A percentile compares a stretch with the other conserved stretches of the same genome.
Evolutionary conservation across 2,329 filamentous ascomycete species (phyloP).

Genomic region (Colletotrichum limetticola): DNA sequence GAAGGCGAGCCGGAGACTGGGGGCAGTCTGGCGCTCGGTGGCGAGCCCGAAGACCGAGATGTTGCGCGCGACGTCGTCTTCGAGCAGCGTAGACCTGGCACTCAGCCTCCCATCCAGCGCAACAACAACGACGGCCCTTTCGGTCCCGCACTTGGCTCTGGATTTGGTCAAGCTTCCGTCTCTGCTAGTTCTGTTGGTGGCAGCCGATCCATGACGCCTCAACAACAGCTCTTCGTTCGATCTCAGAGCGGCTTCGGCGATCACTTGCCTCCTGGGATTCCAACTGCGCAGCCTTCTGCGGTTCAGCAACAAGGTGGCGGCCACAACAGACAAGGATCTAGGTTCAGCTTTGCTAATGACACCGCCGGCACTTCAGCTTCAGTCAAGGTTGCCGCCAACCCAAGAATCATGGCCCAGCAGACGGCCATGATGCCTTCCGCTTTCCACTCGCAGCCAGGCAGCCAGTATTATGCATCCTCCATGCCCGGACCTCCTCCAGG

Average conservation of each 20-base stretch:
- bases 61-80: conserved; percentile 60
- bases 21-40: conserved; percentile 86
- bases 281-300: conserved; percentile 60
- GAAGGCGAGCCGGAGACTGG: conserved; percentile 86
- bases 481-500: conserved; percentile 95
- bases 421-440: conserved; percentile 84
- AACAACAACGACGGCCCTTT: conserved; percentile 64
- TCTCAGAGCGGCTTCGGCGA: conserved; percentile 70
- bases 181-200: conserved; percentile 67
- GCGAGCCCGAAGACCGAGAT: conserved; percentile 88
- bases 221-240: conserved; percentile 78
- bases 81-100: conserved; percentile 71
- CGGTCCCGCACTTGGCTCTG: conserved; percentile 60
- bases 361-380: conserved; percentile 68
- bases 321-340: conserved; percentile 85
- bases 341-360: conserved; percentile 90
- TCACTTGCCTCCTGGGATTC: conserved; percentile 68
- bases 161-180: conserved; percentile 59
- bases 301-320: conserved; percentile 71
- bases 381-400: conserved; percentile 82
- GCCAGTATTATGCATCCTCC: conserved; percentile 83
- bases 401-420: conserved; percentile 85
- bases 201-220: conserved; percentile 80
- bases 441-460: conserved; percentile 68
- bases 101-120: conserved; percentile 83